phyloP scores from a whole-genome alignment of 2,329 filamentous ascomycete species.

The Esteya vermicola region DNA sequence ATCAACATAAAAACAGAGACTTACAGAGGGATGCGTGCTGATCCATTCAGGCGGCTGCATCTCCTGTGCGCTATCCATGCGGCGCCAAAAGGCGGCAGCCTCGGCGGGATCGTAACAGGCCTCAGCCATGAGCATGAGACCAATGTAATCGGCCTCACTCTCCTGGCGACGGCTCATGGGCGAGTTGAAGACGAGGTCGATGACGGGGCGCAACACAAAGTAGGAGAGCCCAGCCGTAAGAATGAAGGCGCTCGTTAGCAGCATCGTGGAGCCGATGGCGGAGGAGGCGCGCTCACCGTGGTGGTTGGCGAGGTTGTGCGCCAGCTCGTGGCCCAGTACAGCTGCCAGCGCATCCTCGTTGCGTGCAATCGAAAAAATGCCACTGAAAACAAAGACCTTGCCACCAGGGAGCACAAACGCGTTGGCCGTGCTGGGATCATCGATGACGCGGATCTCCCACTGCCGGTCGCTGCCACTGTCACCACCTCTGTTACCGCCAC shows the following conservation, averaged over 20 bases:
- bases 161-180: slow-evolving; percentile 61
- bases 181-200: slow-evolving; percentile 49
- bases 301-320: slow-evolving; percentile 59
- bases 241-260: slow-evolving; percentile 34
- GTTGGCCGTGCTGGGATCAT: slow-evolving; percentile 50
- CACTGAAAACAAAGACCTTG: slow-evolving; percentile 68
- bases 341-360: slow-evolving; percentile 59
- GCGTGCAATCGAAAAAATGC: slow-evolving; percentile 52
- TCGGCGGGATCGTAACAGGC: slow-evolving; percentile 60
- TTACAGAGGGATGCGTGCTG: slow-evolving; percentile 60
- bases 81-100: slow-evolving; percentile 51
- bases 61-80: slow-evolving; percentile 43
- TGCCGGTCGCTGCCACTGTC: slow-evolving; percentile 25
- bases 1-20: slow-evolving; percentile 13
- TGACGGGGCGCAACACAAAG: slow-evolving; percentile 28
- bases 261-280: slow-evolving; percentile 35
- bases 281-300: slow-evolving; percentile 47
- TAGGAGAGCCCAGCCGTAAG: slow-evolving; percentile 28
- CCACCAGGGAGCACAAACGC: slow-evolving; percentile 68
- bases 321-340: slow-evolving; percentile 67
- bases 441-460: slow-evolving; percentile 65
- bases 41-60: slow-evolving; percentile 52
- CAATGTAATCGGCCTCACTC: slow-evolving; percentile 68
- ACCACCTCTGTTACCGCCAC: no score
- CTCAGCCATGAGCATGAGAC: slow-evolving; percentile 70